Conservation (phyloP, 2,329 filamentous ascomycete genomes). For the Claviceps arundinis region DNA sequence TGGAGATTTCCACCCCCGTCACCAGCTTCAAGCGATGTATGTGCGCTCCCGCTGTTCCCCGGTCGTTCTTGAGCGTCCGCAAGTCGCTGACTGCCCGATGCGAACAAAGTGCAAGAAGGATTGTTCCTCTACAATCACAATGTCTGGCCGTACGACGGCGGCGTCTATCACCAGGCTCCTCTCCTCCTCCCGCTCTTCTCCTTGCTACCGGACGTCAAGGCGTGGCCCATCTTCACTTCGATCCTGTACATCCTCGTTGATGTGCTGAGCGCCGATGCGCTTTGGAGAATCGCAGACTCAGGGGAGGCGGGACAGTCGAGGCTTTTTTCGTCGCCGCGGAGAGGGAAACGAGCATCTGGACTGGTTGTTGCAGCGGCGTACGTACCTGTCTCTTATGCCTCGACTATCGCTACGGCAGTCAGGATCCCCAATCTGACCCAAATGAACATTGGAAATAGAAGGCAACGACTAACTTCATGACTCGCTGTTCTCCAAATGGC, state of each 20-base stretch:
- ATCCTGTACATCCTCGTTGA: conserved; percentile 73
- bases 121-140: conserved; percentile 93
- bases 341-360: conserved; percentile 60
- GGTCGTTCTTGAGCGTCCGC: too few species aligned
- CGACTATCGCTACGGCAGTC: neutral
- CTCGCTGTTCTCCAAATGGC: neutral
- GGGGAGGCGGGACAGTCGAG: conserved; percentile 63
- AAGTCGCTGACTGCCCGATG: too few species aligned
- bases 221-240: conserved; percentile 60
- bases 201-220: conserved; percentile 58
- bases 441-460: neutral
- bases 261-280: conserved; percentile 65
- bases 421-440: neutral
- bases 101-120: conserved; percentile 70
- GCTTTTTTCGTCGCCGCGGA: conserved; percentile 66
- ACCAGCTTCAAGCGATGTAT: conserved; percentile 95
- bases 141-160: conserved; percentile 93
- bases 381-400: conserved; percentile 11
- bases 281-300: conserved; percentile 69
- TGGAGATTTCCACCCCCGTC: conserved; percentile 92
- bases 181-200: conserved; percentile 85
- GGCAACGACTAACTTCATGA: neutral
- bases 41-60: conserved; percentile 17
- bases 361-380: conserved; percentile 69
- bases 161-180: conserved; percentile 70